phyloP scores from a whole-genome alignment of 2,329 filamentous ascomycete species.

The Cercospora berteroae region DNA sequence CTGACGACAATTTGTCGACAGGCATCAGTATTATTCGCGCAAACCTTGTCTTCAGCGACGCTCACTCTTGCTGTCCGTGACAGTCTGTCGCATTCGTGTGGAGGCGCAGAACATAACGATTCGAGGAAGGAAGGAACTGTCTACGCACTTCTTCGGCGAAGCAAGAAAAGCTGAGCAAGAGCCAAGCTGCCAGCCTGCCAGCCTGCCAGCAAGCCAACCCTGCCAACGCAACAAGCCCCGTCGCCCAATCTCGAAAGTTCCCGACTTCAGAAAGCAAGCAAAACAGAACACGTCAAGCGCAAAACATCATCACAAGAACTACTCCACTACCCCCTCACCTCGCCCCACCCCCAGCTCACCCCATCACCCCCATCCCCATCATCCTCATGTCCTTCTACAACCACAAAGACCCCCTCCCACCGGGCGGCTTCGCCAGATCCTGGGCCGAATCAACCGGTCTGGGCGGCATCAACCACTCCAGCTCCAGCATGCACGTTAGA shows the following conservation, averaged over 20 bases:
- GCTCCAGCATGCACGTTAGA: slow-evolving; percentile 15
- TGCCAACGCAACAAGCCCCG: slow-evolving; percentile 1
- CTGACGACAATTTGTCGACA: not conserved
- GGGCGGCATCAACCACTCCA: slow-evolving; percentile 29
- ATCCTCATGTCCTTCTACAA: not conserved
- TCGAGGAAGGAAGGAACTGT: not conserved
- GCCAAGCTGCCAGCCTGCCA: not conserved
- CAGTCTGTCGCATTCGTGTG: not conserved
- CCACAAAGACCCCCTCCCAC: slow-evolving; percentile 4
- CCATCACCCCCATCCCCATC: not conserved
- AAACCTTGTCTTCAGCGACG: not conserved
- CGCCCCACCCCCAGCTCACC: not conserved
- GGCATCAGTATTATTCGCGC: not conserved
- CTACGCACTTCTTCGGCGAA: not conserved
- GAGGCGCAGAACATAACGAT: not conserved
- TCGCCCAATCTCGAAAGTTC: not conserved
- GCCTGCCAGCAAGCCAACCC: not conserved
- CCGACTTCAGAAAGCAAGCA: not conserved
- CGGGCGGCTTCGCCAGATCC: slow-evolving; percentile 21
- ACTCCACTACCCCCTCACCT: not conserved
- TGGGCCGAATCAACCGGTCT: slow-evolving; percentile 1
- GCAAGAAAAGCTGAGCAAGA: not conserved
- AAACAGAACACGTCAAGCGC: not conserved
- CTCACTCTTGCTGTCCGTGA: not conserved
- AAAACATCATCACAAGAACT: not conserved